These are phyloP conservation scores for Picocystis sp. DNA, from an alignment of 163 green algal genomes.

Conservation along the genomic window DNA sequence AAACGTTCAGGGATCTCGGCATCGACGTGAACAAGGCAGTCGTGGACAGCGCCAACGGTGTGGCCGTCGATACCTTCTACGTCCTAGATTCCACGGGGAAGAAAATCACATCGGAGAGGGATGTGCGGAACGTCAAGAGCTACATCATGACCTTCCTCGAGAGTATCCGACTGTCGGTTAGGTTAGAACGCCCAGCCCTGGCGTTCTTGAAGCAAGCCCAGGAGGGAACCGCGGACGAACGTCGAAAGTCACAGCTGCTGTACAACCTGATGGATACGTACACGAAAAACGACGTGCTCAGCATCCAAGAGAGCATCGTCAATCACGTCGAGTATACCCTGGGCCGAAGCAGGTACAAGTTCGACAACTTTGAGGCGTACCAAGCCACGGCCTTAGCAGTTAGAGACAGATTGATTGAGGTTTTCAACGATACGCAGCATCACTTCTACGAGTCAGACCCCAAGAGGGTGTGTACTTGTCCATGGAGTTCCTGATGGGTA, in stretches of 20 bases:
- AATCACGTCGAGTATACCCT: constrained; percentile 97
- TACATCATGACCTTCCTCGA: constrained; percentile 2
- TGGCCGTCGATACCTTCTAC: constrained; percentile 55
- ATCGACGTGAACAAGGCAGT: constrained; percentile 66
- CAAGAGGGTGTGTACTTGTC: constrained; percentile 97
- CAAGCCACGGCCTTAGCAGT: constrained; percentile 32
- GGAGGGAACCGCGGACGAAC: constrained; percentile 7
- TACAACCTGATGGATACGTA: constrained; percentile 84
- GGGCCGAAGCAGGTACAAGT: constrained; percentile 69
- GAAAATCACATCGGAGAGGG: constrained; percentile 26
- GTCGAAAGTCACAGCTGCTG: constrained; percentile 36
- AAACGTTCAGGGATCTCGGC: constrained; percentile 49
- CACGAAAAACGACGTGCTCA: constrained; percentile 80
- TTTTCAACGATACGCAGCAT: constrained; percentile 92
- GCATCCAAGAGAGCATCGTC: constrained; percentile 88
- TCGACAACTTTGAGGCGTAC: constrained; percentile 57
- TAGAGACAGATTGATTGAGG: constrained; percentile 87
- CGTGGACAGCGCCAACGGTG: constrained; percentile 36
- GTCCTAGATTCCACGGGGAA: constrained; percentile 26
- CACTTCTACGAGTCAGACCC: constrained; percentile 76
- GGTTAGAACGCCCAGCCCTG: neutral
- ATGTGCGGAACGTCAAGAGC: constrained; percentile 20
- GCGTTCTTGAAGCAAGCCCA: constrained; percentile 5
- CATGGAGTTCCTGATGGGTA: constrained; percentile 98
- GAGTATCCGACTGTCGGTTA: neutral